Percentiles rank a stretch among this genome's conserved stretches.
These are phyloP conservation scores for Primulina tabacum DNA, from an alignment of 257 asterid genomes.

Conservation along the genomic window DNA sequence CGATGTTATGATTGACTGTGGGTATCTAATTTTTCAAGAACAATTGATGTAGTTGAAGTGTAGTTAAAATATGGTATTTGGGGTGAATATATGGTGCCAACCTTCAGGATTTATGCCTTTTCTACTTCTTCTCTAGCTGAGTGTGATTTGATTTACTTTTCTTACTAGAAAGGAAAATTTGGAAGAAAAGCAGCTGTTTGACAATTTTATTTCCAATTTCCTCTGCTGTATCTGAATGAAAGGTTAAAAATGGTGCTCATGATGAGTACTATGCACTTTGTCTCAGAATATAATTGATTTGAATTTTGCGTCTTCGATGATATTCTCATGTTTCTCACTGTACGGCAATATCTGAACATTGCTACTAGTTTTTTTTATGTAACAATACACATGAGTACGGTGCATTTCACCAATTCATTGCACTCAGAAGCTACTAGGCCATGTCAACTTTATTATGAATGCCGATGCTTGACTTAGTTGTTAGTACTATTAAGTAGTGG, in stretches of 20 bases:
- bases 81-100: neutral
- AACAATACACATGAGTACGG: neutral
- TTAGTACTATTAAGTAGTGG: neutral
- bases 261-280: neutral
- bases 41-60: neutral
- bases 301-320: neutral
- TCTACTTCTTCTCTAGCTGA: neutral
- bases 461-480: neutral
- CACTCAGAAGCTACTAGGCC: neutral
- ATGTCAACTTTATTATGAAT: neutral
- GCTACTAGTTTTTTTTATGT: neutral
- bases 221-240: neutral
- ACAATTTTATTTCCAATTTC: neutral
- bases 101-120: neutral
- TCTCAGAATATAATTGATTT: neutral
- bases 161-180: slow-evolving; percentile 6
- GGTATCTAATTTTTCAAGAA: neutral
- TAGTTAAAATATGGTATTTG: neutral
- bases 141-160: neutral
- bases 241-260: slow-evolving; percentile 3
- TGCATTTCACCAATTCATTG: neutral
- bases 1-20: neutral
- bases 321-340: neutral
- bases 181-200: neutral
- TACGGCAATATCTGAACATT: neutral